Conservation (phyloP, 345 rosid species). For the Heritiera littoralis region DNA sequence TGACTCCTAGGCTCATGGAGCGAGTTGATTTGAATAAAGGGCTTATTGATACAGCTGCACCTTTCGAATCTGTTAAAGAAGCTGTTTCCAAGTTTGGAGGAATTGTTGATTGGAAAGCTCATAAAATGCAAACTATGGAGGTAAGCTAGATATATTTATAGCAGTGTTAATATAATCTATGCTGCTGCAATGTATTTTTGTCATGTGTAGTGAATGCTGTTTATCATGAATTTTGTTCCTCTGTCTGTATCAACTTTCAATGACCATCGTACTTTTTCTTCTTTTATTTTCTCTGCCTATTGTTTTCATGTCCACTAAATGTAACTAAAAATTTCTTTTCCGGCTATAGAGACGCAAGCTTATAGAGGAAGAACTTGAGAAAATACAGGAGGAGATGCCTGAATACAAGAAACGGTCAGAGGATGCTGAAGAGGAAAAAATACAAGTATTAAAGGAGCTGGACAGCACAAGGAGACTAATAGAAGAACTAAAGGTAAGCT, state of each 20-base stretch:
- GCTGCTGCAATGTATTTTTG: neutral
- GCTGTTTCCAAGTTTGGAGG: conserved; percentile 97
- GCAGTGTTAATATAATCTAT: conserved; percentile 4
- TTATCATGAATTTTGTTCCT: neutral
- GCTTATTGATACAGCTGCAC: conserved; percentile 79
- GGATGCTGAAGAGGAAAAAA: conserved; percentile 60
- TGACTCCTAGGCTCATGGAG: conserved; percentile 27
- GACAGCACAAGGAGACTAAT: conserved; percentile 77
- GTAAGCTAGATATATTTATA: conserved; percentile 34
- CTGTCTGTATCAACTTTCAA: neutral
- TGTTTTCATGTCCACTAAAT: conserved; percentile 12
- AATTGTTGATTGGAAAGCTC: conserved; percentile 95
- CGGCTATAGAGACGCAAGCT: conserved; percentile 56
- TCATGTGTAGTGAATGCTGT: neutral
- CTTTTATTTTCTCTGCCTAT: neutral
- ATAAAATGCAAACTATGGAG: conserved; percentile 76
- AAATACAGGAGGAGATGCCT: conserved; percentile 68
- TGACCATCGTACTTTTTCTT: neutral
- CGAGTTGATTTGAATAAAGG: conserved; percentile 32
- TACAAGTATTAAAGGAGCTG: conserved; percentile 60
- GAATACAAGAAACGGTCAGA: conserved; percentile 55
- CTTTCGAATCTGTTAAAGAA: conserved; percentile 90
- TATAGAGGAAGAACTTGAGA: conserved; percentile 77
- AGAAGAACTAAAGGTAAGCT: conserved; percentile 78
- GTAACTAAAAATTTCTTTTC: conserved; percentile 16